These are phyloP conservation scores for Barnettozyma botsteinii DNA, from an alignment of 805 yeast genomes.

Conservation along the genomic window DNA sequence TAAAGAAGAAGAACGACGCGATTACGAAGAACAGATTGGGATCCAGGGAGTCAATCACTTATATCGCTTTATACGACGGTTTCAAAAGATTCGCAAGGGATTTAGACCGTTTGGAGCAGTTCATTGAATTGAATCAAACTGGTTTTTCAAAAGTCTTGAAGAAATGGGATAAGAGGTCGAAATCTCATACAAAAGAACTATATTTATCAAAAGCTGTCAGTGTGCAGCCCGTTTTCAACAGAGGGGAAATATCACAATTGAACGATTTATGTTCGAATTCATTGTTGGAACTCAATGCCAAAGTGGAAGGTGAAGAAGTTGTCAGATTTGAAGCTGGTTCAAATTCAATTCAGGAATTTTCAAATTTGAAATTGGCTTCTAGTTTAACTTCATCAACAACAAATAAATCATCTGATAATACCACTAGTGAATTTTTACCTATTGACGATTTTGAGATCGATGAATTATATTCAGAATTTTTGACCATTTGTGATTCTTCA, in stretches of 20 bases:
- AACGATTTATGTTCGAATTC: conserved; percentile 68
- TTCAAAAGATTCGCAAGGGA: conserved; percentile 87
- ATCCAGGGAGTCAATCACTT: conserved; percentile 66
- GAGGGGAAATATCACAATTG: conserved; percentile 76
- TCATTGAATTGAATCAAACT: conserved; percentile 89
- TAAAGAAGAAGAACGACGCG: conserved; percentile 59
- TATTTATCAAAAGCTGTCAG: conserved; percentile 89
- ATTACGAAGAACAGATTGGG: conserved; percentile 38
- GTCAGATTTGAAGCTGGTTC: conserved; percentile 24
- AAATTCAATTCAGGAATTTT: conserved; percentile 18
- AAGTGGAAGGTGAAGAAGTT: conserved; percentile 45
- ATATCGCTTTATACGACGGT: conserved; percentile 78
- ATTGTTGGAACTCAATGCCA: conserved; percentile 69
- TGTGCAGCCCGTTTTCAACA: conserved; percentile 94
- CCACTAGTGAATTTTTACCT: conserved; percentile 5
- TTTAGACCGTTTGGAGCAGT: conserved; percentile 82
- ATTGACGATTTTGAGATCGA: conserved; percentile 48
- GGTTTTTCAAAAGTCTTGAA: conserved; percentile 94
- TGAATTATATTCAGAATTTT: conserved; percentile 66
- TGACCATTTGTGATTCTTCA: conserved; percentile 41
- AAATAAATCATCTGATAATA: not conserved
- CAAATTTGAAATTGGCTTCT: conserved; percentile 18
- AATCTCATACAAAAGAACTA: conserved; percentile 89
- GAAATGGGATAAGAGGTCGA: conserved; percentile 97
- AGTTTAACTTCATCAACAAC: too few species aligned